A percentile compares a stretch with the other conserved stretches of the same genome.
Conservation (phyloP, 2,329 filamentous ascomycete genomes). For the Meredithiella fracta region DNA sequence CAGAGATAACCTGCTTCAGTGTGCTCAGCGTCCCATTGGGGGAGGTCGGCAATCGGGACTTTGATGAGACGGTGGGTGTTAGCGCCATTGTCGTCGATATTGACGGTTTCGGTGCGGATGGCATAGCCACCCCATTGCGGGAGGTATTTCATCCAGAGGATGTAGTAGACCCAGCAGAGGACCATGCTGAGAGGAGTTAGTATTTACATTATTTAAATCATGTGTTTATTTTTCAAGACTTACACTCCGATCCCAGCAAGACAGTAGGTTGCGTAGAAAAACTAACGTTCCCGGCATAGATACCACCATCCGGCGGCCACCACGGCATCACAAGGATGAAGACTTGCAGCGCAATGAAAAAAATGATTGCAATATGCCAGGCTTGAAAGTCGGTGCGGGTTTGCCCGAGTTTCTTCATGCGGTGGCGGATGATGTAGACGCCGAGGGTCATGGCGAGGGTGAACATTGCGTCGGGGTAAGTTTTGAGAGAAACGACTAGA, state of each 20-base stretch:
- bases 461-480: slow-evolving; percentile 44
- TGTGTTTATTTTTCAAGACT: slow-evolving; percentile 20
- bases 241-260: slow-evolving; percentile 48
- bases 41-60: slow-evolving; percentile 33
- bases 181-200: slow-evolving; percentile 25
- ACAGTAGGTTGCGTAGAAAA: slow-evolving; percentile 62
- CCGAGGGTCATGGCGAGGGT: slow-evolving; percentile 38
- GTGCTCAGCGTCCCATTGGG: slow-evolving; percentile 41
- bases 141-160: slow-evolving; percentile 39
- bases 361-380: slow-evolving; percentile 41
- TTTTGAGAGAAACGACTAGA: slow-evolving; percentile 39
- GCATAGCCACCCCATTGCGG: slow-evolving; percentile 36
- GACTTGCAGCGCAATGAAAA: slow-evolving; percentile 41
- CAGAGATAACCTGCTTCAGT: slow-evolving; percentile 29
- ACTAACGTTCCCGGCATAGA: slow-evolving; percentile 45
- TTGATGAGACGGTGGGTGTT: slow-evolving; percentile 34
- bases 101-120: slow-evolving; percentile 37
- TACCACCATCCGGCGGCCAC: slow-evolving; percentile 47
- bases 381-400: slow-evolving; percentile 36
- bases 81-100: slow-evolving; percentile 30
- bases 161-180: slow-evolving; percentile 40
- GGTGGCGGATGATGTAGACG: slow-evolving; percentile 38
- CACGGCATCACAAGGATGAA: slow-evolving; percentile 55
- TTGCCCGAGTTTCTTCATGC: slow-evolving; percentile 34
- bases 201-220: background rate